A percentile compares a stretch with the other conserved stretches of the same genome.
Evolutionary conservation across 225 moss, liverwort and hornwort species (phyloP).

Genomic region (Sphagnum contortum): DNA sequence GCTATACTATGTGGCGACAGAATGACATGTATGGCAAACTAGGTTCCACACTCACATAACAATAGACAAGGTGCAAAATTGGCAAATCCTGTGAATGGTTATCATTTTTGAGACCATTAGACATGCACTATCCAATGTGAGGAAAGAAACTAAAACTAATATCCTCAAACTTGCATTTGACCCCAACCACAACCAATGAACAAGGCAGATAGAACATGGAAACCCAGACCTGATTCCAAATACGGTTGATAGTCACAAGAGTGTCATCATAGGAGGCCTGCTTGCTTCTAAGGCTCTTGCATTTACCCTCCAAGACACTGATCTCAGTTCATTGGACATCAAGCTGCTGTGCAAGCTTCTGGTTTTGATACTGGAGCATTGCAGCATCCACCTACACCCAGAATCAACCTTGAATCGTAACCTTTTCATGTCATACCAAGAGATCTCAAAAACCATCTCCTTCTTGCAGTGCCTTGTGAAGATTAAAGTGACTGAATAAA

Average conservation of each 20-base stretch:
- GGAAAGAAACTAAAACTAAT: too few species aligned
- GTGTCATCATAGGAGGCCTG: constrained; percentile 88
- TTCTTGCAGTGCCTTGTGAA: background rate
- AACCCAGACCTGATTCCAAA: constrained; percentile 65
- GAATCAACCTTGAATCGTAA: background rate
- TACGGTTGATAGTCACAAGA: constrained; percentile 70
- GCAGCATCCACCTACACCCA: constrained; percentile 75
- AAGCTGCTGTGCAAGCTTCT: constrained; percentile 83
- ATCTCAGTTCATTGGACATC: constrained; percentile 89
- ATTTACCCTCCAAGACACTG: constrained; percentile 61
- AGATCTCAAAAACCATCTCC: background rate
- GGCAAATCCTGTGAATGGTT: too few species aligned
- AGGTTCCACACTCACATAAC: too few species aligned
- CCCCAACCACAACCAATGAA: too few species aligned
- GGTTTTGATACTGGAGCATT: constrained; percentile 90
- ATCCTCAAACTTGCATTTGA: too few species aligned
- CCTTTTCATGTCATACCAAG: background rate
- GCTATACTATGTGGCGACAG: too few species aligned
- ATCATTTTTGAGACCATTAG: too few species aligned
- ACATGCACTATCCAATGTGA: too few species aligned
- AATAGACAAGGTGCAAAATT: too few species aligned
- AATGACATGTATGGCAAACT: too few species aligned
- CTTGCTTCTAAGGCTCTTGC: constrained; percentile 65
- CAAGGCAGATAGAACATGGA: too few species aligned
- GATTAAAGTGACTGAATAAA: background rate